Evolutionary conservation across 2,329 filamentous ascomycete species (phyloP), one percentile per base, ranked within the genome.

Genomic region (Paradendryphiella salina): DNA sequence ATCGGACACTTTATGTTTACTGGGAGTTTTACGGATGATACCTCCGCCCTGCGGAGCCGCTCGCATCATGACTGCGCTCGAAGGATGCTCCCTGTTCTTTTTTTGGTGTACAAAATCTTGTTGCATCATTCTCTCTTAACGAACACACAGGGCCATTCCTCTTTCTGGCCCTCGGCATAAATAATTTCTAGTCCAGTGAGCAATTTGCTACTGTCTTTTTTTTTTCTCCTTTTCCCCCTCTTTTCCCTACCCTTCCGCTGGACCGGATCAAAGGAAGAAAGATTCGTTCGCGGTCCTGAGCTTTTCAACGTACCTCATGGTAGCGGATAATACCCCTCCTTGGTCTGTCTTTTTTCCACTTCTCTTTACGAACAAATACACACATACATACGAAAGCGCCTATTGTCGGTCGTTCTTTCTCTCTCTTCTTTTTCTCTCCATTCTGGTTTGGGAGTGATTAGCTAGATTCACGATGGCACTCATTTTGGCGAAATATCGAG

Each of bases 51-150:
- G 23, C 23, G 23, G 23, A 6, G 8, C 31, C 13, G n/a, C 13
- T 5, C n/a, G 15, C 31, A 8, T 31, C 28, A 13, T 31, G 28
- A 14, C n/a, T 23, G 28, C 5, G 17, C 31, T 42, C 15, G 13
- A 23, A 31, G 31, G 31, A 28, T 3, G 14, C 13, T 9, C 18
- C 15, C 4, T 10, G 26, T 32, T 38, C 39, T 28, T 35, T 50
- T 26, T 48, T 31, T 14, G 28, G 44, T 49, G 45, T 48, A 52
- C 34, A 34, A 31, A 48, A 42, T 33, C 14, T 29, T 13, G 18
- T 42, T 21, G 39, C 18, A n/a, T 42, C 38, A 32, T 38, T 23
- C 4, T 40, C 26, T 28, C 14, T 26, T 26, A 7, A 26, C 23
- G 8, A 26, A 26, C 23, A 10, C 23, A 26, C 8, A 26, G 8